Evolutionary conservation across 768 basidiomycete species (phyloP).

Genomic region (Cubamyces sp.): DNA sequence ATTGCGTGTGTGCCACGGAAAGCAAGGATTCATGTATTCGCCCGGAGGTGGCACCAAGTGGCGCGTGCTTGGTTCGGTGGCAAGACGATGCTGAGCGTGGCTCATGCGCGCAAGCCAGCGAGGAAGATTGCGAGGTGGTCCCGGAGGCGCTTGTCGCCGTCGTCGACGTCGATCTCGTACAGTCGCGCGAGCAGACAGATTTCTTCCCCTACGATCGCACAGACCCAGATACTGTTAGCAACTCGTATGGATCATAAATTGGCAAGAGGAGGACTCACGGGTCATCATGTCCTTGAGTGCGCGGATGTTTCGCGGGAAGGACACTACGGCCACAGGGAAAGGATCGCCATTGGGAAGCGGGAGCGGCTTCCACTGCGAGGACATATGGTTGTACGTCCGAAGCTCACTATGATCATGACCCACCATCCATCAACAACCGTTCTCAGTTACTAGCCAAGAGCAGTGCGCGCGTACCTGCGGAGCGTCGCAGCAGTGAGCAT

Average conservation of each 20-base stretch:
- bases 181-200: background rate
- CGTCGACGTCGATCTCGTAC: background rate
- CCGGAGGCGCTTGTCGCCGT: background rate
- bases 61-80: too few relatives aligned
- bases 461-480: background rate
- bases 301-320: background rate
- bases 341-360: conserved; percentile 10
- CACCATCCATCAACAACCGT: background rate
- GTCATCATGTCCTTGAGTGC: background rate
- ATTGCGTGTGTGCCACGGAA: too few relatives aligned
- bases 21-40: too few relatives aligned
- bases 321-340: background rate
- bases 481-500: background rate
- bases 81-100: too few relatives aligned
- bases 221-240: background rate
- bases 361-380: conserved; percentile 6
- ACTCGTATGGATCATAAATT: background rate
- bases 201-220: background rate
- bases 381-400: conserved; percentile 4
- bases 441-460: too few relatives aligned
- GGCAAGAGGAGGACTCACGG: background rate
- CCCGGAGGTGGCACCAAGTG: too few relatives aligned
- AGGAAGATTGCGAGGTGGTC: conserved; percentile 6
- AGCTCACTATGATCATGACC: background rate
- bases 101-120: background rate